phyloP scores from a whole-genome alignment of 768 basidiomycete genomes.

The Paxillus rubicundulus region DNA sequence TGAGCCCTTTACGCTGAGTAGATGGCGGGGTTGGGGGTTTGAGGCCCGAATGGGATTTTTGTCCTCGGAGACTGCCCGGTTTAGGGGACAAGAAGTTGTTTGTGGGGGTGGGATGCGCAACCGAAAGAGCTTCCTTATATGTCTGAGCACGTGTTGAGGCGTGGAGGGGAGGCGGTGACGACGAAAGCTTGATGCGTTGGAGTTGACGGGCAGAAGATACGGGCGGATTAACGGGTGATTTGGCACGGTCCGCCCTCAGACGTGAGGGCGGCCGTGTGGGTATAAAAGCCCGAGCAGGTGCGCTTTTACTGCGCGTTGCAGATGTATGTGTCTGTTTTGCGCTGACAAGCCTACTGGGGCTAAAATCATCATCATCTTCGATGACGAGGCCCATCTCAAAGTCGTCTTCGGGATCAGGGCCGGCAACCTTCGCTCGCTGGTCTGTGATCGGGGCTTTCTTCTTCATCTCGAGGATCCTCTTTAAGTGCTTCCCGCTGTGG shows the following conservation, averaged over 20 bases:
- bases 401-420: slow-evolving; percentile 74
- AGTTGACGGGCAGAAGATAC: slow-evolving; percentile 67
- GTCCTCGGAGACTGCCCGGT: slow-evolving; percentile 72
- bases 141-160: slow-evolving; percentile 51
- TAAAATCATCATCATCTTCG: slow-evolving; percentile 79
- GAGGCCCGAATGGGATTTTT: slow-evolving; percentile 81
- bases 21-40: slow-evolving; percentile 74
- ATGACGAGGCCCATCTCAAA: slow-evolving; percentile 85
- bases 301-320: slow-evolving; percentile 56
- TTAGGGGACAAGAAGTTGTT: slow-evolving; percentile 64
- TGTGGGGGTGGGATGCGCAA: slow-evolving; percentile 47
- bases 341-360: slow-evolving; percentile 67
- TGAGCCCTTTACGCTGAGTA: slow-evolving; percentile 52
- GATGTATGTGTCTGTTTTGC: slow-evolving; percentile 43
- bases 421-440: slow-evolving; percentile 49
- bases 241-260: slow-evolving; percentile 60
- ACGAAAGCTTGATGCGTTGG: slow-evolving; percentile 63
- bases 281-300: slow-evolving; percentile 50
- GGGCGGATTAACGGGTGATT: slow-evolving; percentile 70
- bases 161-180: slow-evolving; percentile 63
- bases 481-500: slow-evolving; percentile 49
- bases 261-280: slow-evolving; percentile 62
- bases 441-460: slow-evolving; percentile 56
- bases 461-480: slow-evolving; percentile 52
- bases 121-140: slow-evolving; percentile 53